Base-by-base conservation (phyloP, 2,329 filamentous ascomycete genomes). In the Monilinia fructicola region DNA sequence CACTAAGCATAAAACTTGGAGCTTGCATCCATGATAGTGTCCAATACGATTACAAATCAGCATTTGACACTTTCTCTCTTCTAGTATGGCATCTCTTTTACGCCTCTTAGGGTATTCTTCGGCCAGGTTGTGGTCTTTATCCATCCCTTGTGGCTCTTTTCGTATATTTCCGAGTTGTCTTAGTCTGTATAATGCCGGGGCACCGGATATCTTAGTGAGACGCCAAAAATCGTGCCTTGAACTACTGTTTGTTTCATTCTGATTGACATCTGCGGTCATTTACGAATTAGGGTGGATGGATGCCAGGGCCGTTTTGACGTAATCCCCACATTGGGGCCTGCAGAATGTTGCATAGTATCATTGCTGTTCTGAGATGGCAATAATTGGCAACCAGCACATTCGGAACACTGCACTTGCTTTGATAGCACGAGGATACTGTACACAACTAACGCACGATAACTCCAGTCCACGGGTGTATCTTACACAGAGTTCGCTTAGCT, bases 191-290 rank as follows among this genome's bases (percentile, higher is more conserved):
- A 50, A 26, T 35, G 44, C 26, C 44, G 14, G 31, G 35, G 31
- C 44, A 26, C 44, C 31, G 31, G 14, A 26, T 50, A 38, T 61
- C n/a, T 61, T 50, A 50, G 44, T 61, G 58, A 50, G 58, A 61
- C 58, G 14, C 58, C 58, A 50, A 61, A 59, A 61, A 16, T 38
- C 26, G 14, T 44, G n/a, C 31, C 31, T 26, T 50, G 44, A 40
- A 38, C 28, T 61, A 50, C 21, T 46, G 44, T 46, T 59, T 65
- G 63, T 65, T 65, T 65, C 63, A 65, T 65, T 11, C 53, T 59
- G 28, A 65, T 59, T 65, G 54, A 48, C n/a, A 65, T 38, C 62
- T 65, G 63, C 53, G 18, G 63, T 59, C 63, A 65, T 59, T 14
- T 38, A 65, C 63, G 42, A 58, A 59, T 52, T 40, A 28, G 26